Conservation (phyloP, 1,139 yeast species). For the Taiozyma sp. region DNA sequence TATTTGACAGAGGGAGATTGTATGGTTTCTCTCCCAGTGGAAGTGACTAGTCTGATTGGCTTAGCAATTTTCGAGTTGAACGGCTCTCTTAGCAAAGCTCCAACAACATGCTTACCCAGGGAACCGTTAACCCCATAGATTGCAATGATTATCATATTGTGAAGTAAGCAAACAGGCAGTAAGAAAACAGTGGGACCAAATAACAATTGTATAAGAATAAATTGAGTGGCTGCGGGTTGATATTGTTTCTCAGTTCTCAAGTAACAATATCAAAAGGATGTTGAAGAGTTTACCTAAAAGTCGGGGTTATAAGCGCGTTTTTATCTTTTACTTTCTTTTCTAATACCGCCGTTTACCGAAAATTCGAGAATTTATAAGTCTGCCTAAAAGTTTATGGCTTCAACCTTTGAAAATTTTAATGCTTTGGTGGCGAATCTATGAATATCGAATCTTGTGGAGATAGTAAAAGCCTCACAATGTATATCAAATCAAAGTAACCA, state of each 20-base stretch:
- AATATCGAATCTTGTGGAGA: no score
- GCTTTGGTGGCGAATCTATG: no score
- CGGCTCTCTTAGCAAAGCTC: constrained; percentile 38
- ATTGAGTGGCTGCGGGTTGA: neutral
- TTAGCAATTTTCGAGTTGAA: constrained; percentile 38
- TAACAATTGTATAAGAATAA: neutral
- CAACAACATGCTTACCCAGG: constrained; percentile 42
- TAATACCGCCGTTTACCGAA: no score
- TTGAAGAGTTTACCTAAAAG: neutral
- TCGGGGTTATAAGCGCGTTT: neutral
- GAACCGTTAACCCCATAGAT: constrained; percentile 49
- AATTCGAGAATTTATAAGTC: neutral
- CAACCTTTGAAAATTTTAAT: no score
- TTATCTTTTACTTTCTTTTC: no score
- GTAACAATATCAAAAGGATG: no score
- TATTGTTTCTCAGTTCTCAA: neutral
- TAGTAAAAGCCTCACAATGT: no score
- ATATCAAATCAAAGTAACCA: no score
- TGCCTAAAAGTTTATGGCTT: no score
- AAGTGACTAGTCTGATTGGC: constrained; percentile 49
- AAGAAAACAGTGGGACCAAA: neutral
- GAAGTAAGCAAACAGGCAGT: neutral
- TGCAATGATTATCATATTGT: constrained; percentile 33
- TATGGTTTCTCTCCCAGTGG: constrained; percentile 33
- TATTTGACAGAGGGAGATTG: constrained; percentile 38